phyloP scores from a whole-genome alignment of 176 grass and related monocot species.

The Phoenix roebelenii region DNA sequence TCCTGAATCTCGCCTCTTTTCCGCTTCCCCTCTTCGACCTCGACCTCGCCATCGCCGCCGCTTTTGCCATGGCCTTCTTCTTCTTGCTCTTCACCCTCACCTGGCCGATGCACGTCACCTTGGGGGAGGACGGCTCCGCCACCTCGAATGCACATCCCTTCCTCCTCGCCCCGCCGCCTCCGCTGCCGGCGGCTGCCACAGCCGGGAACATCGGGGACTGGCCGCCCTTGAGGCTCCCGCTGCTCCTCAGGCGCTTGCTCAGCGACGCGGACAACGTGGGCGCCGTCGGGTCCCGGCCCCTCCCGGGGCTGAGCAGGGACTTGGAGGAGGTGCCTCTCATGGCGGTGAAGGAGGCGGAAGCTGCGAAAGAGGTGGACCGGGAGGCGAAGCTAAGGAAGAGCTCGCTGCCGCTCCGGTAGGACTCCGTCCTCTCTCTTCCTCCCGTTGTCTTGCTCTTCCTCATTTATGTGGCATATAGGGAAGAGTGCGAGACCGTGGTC shows the following conservation, averaged over 20 bases:
- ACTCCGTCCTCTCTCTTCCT: not conserved
- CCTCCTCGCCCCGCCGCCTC: conserved; percentile 19
- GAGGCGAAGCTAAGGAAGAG: conserved; percentile 72
- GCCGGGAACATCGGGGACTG: conserved; percentile 93
- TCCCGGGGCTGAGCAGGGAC: conserved; percentile 55
- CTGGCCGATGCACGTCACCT: conserved; percentile 96
- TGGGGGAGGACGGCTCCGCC: conserved; percentile 81
- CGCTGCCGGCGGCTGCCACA: conserved; percentile 22
- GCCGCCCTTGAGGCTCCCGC: conserved; percentile 80
- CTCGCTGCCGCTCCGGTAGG: conserved; percentile 13
- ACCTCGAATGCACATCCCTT: conserved; percentile 49
- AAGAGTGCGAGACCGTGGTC: no score
- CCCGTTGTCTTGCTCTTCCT: no score
- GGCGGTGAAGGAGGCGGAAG: conserved; percentile 16
- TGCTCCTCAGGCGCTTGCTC: conserved; percentile 64
- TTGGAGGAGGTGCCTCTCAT: conserved; percentile 26
- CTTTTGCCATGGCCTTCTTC: conserved; percentile 38
- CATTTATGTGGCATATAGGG: no score
- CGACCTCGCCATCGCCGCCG: conserved; percentile 29
- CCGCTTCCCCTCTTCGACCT: conserved; percentile 47
- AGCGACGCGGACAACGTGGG: conserved; percentile 55
- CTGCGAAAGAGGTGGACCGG: conserved; percentile 15
- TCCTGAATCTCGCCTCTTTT: conserved; percentile 71
- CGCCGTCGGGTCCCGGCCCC: conserved; percentile 22
- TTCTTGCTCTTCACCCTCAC: conserved; percentile 83